Conservation (phyloP, 2,329 filamentous ascomycete species). For the Fusarium coicis region DNA sequence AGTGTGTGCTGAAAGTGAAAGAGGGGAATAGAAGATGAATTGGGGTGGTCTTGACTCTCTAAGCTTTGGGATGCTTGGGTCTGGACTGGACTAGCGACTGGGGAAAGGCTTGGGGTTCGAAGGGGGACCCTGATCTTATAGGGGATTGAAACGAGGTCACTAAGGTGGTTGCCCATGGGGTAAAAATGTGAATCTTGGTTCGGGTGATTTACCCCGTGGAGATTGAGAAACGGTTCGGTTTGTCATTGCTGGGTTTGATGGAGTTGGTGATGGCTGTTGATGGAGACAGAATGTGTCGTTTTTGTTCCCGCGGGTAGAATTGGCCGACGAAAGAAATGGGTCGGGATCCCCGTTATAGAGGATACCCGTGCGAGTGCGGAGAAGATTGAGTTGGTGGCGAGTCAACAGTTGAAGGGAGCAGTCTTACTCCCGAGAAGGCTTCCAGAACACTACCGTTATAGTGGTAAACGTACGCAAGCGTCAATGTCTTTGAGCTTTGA, state of each 20-base stretch:
- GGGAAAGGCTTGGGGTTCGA: slow-evolving; percentile 9
- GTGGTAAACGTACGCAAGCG: background rate
- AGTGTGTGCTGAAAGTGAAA: background rate
- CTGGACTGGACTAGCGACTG: background rate
- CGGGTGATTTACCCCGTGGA: slow-evolving; percentile 15
- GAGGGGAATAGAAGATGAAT: background rate
- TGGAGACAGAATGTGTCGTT: background rate
- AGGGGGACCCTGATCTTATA: slow-evolving; percentile 17
- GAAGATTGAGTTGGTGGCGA: background rate
- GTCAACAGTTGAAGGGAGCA: background rate
- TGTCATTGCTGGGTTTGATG: background rate
- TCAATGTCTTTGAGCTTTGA: background rate
- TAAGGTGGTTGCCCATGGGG: slow-evolving; percentile 13
- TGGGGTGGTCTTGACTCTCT: background rate
- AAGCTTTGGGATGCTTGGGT: background rate
- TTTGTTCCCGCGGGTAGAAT: background rate
- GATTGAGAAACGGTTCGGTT: background rate
- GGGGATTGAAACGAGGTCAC: background rate
- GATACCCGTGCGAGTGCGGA: background rate
- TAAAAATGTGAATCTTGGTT: background rate
- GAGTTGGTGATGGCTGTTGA: background rate
- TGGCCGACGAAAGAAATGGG: background rate
- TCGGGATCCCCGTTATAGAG: background rate
- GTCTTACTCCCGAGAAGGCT: background rate
- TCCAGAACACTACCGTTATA: background rate